Evolutionary conservation across 306 rosid genomes (phyloP), one percentile per base, ranked within the genome.

Genomic region (Prunus armeniaca): DNA sequence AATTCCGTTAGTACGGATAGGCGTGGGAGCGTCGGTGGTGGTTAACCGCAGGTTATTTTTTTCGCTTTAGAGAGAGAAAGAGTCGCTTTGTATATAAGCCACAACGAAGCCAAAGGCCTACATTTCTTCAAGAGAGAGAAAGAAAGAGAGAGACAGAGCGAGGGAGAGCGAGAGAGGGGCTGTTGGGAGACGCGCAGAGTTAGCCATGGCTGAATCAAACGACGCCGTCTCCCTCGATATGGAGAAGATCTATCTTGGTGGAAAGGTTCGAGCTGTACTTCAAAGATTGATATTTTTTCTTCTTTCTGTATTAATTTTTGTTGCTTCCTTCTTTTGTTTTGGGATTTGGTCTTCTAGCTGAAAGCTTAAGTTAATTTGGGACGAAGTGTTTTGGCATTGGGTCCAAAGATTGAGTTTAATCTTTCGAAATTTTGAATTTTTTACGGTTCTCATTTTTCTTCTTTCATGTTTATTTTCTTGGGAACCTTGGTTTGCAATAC

Each of bases 161-260:
- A 64, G 71, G 51, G 71, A 63, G 52, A 73, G 67, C 58, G 83
- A 77, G 67, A 68, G 79, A 77, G 87, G 79, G 77, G 84, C 77
- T 63, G 63, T 87, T 41, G 11, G 83, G 81, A 85, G 82, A 82
- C 79, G 60, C 63, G 75, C 80, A 43, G 71, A 81, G 82, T 86
- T 76, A 12, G 88, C 90, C 87, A 95, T 89, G 93, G 88, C 90
- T 52, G 91, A 90, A 20, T 82, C 90, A 3, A 85, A 73, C 81
- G 91, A 95, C 76, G 86, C 89, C 82, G 83, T 90, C 85, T 86
- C 98, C 70, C 65, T 90, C 54, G 86, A 95, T 63, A 80, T 88
- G 87, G 97, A 92, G 88, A 92, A 84, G 92, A 90, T 95, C 97
- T 88, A 92, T 84, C 96, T 95, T 61, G 93, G 97, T 82, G 99